phyloP scores from a whole-genome alignment of 78 protist genomes.

The Polysphondylium violaceum region DNA sequence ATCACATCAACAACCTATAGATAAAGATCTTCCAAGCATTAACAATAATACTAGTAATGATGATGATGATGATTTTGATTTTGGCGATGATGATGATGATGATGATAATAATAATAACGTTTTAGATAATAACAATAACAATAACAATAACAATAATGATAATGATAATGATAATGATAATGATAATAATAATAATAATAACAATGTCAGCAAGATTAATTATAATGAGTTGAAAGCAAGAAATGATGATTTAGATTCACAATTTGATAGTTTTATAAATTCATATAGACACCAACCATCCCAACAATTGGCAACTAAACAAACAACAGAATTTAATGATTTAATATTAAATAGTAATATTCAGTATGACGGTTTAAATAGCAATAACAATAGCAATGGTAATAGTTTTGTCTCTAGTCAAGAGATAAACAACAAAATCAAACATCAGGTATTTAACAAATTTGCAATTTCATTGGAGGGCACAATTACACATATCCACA shows the following conservation, averaged over 20 bases:
- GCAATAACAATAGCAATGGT: neutral
- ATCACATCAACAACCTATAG: neutral
- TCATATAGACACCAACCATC: constrained; percentile 2
- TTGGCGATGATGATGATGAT: neutral
- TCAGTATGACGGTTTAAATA: neutral
- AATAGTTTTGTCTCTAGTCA: neutral
- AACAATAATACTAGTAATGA: neutral
- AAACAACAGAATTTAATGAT: neutral
- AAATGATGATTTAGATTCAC: constrained; percentile 6
- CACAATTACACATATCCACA: constrained; percentile 2
- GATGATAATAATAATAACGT: neutral
- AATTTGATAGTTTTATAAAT: constrained; percentile 8
- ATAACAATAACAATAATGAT: constrained; percentile 3
- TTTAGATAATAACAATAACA: neutral
- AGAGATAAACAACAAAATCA: constrained; percentile 22
- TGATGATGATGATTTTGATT: constrained; percentile 18
- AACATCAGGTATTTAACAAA: constrained; percentile 21
- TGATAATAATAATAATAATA: neutral
- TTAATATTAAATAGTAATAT: neutral
- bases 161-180: constrained; percentile 2
- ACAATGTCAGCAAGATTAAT: neutral
- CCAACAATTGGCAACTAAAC: too few species aligned
- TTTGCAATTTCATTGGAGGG: constrained; percentile 14
- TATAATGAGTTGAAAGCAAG: neutral
- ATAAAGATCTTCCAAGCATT: neutral